A percentile compares a stretch with the other conserved stretches of the same genome.
phyloP scores from a whole-genome alignment of 1,139 yeast genomes.

The Suhomyces terraborum region DNA sequence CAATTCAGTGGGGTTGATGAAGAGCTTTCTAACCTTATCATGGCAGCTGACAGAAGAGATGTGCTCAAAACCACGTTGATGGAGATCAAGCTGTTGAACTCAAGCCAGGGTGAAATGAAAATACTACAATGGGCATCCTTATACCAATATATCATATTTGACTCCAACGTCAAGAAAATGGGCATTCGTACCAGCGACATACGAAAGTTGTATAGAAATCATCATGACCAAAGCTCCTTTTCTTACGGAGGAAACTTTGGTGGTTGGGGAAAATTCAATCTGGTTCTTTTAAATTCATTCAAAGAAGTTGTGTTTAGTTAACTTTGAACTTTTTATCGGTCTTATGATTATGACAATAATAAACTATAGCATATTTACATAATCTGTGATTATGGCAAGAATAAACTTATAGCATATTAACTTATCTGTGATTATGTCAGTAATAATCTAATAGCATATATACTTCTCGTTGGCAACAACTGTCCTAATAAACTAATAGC shows the following conservation, averaged over 20 bases:
- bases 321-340: neutral
- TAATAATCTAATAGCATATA: no score
- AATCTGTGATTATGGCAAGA: neutral
- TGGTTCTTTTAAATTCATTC: conserved; percentile 6
- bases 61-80: conserved; percentile 13
- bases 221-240: conserved; percentile 4
- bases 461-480: no score
- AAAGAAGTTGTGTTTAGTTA: conserved; percentile 8
- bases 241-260: conserved; percentile 4
- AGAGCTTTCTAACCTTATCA: conserved; percentile 8
- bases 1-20: neutral
- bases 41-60: conserved; percentile 13
- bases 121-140: conserved; percentile 34
- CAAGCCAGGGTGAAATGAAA: conserved; percentile 21
- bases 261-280: conserved; percentile 8
- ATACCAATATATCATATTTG: conserved; percentile 30
- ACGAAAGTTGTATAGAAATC: conserved; percentile 23
- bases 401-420: no score
- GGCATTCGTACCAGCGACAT: conserved; percentile 25
- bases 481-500: neutral
- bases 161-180: conserved; percentile 17
- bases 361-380: conserved; percentile 6
- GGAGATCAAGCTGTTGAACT: conserved; percentile 11
- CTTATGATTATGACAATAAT: neutral
- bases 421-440: no score